Conservation (phyloP, 2,329 filamentous ascomycete genomes). For the Trichoderma sp. region DNA sequence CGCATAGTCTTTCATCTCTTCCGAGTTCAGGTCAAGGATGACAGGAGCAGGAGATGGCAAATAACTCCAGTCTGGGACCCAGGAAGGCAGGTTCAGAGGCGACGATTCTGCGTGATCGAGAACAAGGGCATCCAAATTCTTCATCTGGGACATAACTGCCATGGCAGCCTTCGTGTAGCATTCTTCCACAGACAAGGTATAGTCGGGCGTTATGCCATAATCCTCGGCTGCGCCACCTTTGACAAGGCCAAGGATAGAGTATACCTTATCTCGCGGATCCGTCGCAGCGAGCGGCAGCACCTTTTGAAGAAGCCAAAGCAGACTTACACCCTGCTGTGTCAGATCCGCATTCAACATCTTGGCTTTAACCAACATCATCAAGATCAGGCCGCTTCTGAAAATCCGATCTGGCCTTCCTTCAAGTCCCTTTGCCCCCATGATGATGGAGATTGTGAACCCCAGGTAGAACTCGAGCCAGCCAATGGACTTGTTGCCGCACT, state of each 20-base stretch:
- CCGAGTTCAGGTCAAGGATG: not conserved
- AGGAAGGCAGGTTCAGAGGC: not conserved
- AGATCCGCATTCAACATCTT: not conserved
- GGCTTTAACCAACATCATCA: not conserved
- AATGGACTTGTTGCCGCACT: not conserved
- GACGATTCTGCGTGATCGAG: not conserved
- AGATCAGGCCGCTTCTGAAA: not conserved
- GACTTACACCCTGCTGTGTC: not conserved
- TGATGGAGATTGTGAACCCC: too few relatives aligned
- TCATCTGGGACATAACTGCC: not conserved
- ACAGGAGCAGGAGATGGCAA: not conserved
- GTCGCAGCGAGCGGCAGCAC: not conserved
- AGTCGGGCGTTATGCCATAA: not conserved
- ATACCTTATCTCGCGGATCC: not conserved
- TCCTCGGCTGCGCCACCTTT: not conserved
- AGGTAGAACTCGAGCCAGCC: not conserved
- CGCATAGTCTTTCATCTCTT: not conserved
- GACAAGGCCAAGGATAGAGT: not conserved
- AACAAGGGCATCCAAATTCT: not conserved
- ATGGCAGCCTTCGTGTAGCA: not conserved
- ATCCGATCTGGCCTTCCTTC: not conserved
- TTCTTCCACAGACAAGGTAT: not conserved
- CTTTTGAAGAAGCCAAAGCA: not conserved
- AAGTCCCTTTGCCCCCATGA: not conserved
- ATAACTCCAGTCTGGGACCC: not conserved